Conservation (phyloP, 2,329 filamentous ascomycete species). For the Aspergillus neotritici region DNA sequence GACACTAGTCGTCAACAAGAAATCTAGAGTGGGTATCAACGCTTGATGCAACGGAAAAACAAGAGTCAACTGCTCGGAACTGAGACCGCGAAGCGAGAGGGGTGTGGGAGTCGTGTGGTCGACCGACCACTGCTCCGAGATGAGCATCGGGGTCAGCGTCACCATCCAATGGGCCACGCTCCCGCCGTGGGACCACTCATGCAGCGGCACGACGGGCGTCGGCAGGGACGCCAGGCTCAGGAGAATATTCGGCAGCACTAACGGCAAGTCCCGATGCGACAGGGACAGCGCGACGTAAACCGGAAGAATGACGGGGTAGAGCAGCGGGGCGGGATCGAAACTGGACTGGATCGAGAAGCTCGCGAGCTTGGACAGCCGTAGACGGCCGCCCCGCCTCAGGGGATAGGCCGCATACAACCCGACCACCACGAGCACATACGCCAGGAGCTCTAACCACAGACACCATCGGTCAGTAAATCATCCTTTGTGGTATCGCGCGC, state of each 20-base stretch:
- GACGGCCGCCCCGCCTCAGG: constrained; percentile 31
- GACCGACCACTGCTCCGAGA: constrained; percentile 40
- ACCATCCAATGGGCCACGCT: constrained; percentile 73
- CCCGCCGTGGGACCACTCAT: constrained; percentile 51
- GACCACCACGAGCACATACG: constrained; percentile 27
- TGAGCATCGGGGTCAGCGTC: constrained; percentile 62
- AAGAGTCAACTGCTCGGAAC: constrained; percentile 56
- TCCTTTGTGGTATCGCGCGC: too few species aligned
- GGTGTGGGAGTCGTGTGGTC: constrained; percentile 31
- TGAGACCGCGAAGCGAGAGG: constrained; percentile 34
- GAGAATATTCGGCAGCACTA: constrained; percentile 73
- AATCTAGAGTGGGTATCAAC: constrained; percentile 65
- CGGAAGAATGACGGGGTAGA: constrained; percentile 76
- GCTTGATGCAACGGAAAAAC: constrained; percentile 81
- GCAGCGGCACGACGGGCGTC: constrained; percentile 62
- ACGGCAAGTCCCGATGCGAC: constrained; percentile 53
- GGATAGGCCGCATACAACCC: constrained; percentile 49
- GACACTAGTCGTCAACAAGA: constrained; percentile 82
- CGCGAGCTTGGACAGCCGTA: constrained; percentile 30
- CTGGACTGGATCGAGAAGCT: constrained; percentile 61
- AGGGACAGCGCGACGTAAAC: constrained; percentile 71
- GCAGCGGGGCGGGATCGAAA: constrained; percentile 88
- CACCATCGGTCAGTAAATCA: constrained; percentile 10
- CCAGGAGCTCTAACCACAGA: constrained; percentile 27
- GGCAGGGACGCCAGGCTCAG: constrained; percentile 74